phyloP scores from a whole-genome alignment of 208 protist species.

The Trypanosoma theileri region DNA sequence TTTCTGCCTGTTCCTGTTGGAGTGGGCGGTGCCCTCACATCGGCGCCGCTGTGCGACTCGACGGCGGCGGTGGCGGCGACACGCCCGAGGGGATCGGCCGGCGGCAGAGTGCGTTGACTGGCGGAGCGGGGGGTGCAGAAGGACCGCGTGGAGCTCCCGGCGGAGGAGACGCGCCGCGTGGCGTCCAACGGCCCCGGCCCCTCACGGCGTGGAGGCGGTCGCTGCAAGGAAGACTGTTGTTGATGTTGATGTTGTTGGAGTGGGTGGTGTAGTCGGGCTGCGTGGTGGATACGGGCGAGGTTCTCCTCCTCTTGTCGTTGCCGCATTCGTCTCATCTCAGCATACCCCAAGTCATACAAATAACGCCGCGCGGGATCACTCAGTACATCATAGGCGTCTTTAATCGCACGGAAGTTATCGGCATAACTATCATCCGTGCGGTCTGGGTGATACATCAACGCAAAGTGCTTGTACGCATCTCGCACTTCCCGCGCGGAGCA shows the following conservation, averaged over 20 bases:
- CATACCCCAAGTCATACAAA: slow-evolving; percentile 83
- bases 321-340: slow-evolving; percentile 17
- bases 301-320: slow-evolving; percentile 26
- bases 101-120: neutral
- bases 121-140: slow-evolving; percentile 8
- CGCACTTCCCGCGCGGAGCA: slow-evolving; percentile 71
- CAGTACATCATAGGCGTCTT: slow-evolving; percentile 89
- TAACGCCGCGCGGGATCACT: slow-evolving; percentile 84
- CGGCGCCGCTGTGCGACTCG: neutral
- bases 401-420: slow-evolving; percentile 55
- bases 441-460: slow-evolving; percentile 79
- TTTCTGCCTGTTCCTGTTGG: neutral
- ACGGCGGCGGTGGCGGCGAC: neutral
- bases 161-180: neutral
- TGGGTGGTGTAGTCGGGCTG: neutral
- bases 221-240: neutral
- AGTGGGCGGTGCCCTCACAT: neutral
- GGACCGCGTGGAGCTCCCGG: neutral
- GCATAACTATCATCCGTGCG: slow-evolving; percentile 7
- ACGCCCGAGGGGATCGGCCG: neutral
- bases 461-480: slow-evolving; percentile 59
- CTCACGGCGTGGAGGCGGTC: no score
- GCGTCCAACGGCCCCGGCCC: neutral
- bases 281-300: neutral
- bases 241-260: neutral